Evolutionary conservation across 2,329 filamentous ascomycete genomes (phyloP).

Genomic region (Pseudocercospora vitis): DNA sequence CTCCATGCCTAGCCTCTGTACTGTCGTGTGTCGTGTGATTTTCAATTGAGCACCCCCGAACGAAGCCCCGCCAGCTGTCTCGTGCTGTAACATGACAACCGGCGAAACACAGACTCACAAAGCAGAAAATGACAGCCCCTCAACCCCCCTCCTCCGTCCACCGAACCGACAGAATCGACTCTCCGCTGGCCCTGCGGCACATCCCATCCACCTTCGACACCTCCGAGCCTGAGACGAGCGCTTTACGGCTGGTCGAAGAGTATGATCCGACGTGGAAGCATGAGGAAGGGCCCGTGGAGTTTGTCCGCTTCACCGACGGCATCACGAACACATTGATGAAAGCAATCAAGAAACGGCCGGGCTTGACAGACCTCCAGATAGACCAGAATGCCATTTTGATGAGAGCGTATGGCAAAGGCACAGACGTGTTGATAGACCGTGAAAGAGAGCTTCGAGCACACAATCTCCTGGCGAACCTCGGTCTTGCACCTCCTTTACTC

Average conservation of each 20-base stretch:
- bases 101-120: slow-evolving; percentile 14
- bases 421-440: slow-evolving; percentile 92
- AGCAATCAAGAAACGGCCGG: slow-evolving; percentile 67
- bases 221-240: slow-evolving; percentile 74
- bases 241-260: slow-evolving; percentile 73
- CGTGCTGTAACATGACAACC: slow-evolving; percentile 23
- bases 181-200: slow-evolving; percentile 43
- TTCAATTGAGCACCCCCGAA: too few relatives aligned
- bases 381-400: slow-evolving; percentile 85
- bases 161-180: slow-evolving; percentile 33
- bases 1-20: too few relatives aligned
- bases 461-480: slow-evolving; percentile 78
- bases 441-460: slow-evolving; percentile 69
- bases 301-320: slow-evolving; percentile 91
- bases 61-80: slow-evolving; percentile 1
- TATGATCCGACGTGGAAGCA: slow-evolving; percentile 81
- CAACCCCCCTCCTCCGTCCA: slow-evolving; percentile 25
- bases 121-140: slow-evolving; percentile 26
- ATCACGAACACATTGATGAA: slow-evolving; percentile 94
- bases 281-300: slow-evolving; percentile 71
- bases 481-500: slow-evolving; percentile 81
- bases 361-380: slow-evolving; percentile 71
- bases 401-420: slow-evolving; percentile 90
- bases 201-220: slow-evolving; percentile 79
- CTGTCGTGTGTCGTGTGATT: too few relatives aligned